These are phyloP conservation scores for Cyclanthera cordifolia DNA, from an alignment of 306 rosid genomes.

Conservation along the genomic window DNA sequence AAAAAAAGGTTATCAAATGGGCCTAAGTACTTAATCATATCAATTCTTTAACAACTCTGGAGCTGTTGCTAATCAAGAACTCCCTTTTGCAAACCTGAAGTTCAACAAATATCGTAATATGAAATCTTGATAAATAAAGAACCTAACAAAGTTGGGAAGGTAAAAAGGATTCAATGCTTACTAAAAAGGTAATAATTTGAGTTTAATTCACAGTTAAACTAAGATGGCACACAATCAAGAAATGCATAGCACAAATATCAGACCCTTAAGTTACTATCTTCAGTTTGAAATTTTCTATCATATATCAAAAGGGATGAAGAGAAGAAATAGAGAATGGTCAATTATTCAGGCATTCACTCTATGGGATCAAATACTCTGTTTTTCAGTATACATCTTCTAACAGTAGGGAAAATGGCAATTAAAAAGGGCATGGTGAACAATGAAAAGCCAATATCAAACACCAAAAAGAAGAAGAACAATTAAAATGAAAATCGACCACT, in stretches of 20 bases:
- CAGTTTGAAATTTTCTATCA: too few relatives aligned
- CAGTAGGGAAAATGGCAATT: neutral
- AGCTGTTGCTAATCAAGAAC: neutral
- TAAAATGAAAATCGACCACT: neutral
- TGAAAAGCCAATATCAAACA: conserved; percentile 7
- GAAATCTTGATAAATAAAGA: neutral
- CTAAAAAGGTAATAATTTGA: neutral
- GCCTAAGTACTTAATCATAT: neutral
- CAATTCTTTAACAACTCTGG: neutral
- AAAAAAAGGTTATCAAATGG: too few relatives aligned
- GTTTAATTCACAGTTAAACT: neutral
- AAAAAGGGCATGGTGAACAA: neutral
- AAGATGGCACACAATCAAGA: neutral
- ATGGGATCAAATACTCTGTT: neutral
- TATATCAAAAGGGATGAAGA: too few relatives aligned
- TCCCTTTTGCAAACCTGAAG: neutral
- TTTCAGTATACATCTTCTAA: neutral
- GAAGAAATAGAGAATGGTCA: too few relatives aligned
- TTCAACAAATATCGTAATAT: neutral
- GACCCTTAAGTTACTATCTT: too few relatives aligned
- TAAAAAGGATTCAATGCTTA: neutral
- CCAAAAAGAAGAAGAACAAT: neutral
- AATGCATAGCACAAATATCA: neutral
- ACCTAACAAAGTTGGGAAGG: neutral
- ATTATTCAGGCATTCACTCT: neutral